Conservation (phyloP, 2,329 filamentous ascomycete genomes). For the Biscogniauxia sp. region DNA sequence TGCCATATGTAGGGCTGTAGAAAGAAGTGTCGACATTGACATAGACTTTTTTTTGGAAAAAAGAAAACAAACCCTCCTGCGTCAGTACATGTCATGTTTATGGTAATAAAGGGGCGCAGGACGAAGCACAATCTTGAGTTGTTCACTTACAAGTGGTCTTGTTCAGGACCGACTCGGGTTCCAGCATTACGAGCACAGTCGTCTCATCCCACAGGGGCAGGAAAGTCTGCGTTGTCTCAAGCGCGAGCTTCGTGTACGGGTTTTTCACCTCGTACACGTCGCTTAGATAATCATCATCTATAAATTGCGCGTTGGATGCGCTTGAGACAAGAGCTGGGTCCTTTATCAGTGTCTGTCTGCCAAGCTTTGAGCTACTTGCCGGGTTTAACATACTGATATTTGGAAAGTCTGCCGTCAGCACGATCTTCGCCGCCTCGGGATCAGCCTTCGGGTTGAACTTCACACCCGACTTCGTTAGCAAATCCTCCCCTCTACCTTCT, state of each 20-base stretch:
- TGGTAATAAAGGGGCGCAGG: neutral
- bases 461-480: neutral
- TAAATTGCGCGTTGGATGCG: conserved; percentile 14
- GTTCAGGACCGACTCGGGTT: conserved; percentile 18
- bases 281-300: conserved; percentile 10
- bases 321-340: conserved; percentile 13
- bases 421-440: conserved; percentile 48
- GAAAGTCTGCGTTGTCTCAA: conserved; percentile 8
- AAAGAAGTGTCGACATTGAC: conserved; percentile 23
- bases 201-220: conserved; percentile 27
- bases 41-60: conserved; percentile 11
- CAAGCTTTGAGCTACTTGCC: neutral
- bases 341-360: neutral
- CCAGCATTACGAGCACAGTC: conserved; percentile 19
- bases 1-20: conserved; percentile 22
- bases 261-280: conserved; percentile 18
- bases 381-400: conserved; percentile 32
- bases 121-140: neutral
- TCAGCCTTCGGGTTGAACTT: conserved; percentile 51
- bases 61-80: too few relatives aligned
- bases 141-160: conserved; percentile 19
- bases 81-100: neutral
- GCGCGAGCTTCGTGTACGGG: conserved; percentile 18
- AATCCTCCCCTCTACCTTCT: neutral
- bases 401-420: conserved; percentile 45